Evolutionary conservation across 2,329 filamentous ascomycete species (phyloP).

Genomic region (Coleophoma cylindrospora): DNA sequence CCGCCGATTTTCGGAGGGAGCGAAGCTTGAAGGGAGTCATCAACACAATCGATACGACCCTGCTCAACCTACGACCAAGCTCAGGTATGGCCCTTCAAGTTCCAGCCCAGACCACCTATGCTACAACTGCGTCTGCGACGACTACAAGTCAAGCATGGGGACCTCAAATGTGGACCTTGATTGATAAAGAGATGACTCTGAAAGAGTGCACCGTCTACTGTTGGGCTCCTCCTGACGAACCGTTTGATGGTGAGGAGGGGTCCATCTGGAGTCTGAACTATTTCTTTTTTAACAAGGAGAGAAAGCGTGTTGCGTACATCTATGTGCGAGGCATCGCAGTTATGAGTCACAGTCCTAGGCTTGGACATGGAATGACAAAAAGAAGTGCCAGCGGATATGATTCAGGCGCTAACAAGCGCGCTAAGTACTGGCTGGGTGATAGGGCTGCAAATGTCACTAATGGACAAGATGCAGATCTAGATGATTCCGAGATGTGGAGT

Average conservation of each 20-base stretch:
- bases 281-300: conserved; percentile 93
- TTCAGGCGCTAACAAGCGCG: conserved; percentile 69
- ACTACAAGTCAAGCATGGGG: conserved; percentile 66
- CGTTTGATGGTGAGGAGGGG: conserved; percentile 86
- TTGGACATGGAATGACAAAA: conserved; percentile 28
- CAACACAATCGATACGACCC: conserved; percentile 78
- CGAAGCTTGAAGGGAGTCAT: conserved; percentile 75
- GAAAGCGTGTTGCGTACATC: conserved; percentile 90
- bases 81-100: conserved; percentile 32
- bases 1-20: conserved; percentile 85
- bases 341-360: conserved; percentile 57
- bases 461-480: conserved; percentile 31
- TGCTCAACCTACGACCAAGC: conserved; percentile 78
- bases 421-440: conserved; percentile 83
- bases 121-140: conserved; percentile 30
- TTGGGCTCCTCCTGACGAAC: conserved; percentile 84
- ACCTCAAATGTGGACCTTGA: conserved; percentile 83
- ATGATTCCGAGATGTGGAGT: conserved; percentile 32
- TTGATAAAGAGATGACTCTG: conserved; percentile 92
- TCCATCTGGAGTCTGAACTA: conserved; percentile 95
- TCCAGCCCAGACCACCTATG: conserved; percentile 31
- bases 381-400: conserved; percentile 27
- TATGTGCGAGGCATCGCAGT: conserved; percentile 86
- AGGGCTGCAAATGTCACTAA: conserved; percentile 37
- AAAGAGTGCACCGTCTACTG: conserved; percentile 86